Evolutionary conservation across 1,284 basidiomycete genomes (phyloP).

Genomic region (Fomitopsis schrenkii): DNA sequence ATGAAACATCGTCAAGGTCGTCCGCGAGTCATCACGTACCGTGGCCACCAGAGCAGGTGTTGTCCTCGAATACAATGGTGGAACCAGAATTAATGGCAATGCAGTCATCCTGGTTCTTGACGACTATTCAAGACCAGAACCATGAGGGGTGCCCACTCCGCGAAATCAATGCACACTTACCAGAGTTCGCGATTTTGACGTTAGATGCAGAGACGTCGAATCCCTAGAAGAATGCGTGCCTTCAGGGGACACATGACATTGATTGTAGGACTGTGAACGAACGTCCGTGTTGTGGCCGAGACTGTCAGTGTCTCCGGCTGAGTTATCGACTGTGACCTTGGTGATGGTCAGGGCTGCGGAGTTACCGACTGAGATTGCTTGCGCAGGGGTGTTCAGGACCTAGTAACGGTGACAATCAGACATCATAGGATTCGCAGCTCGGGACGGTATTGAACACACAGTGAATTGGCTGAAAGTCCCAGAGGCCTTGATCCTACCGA

Average conservation of each 20-base stretch:
- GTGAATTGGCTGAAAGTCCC: conserved; percentile 35
- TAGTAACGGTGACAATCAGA: neutral
- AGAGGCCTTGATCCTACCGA: conserved; percentile 47
- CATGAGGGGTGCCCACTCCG: neutral
- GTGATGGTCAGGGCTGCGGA: neutral
- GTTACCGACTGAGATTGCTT: conserved; percentile 3
- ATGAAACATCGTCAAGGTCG: neutral
- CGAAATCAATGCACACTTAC: neutral
- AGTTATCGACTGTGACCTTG: conserved; percentile 1
- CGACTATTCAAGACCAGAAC: neutral
- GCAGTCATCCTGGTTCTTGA: conserved; percentile 51
- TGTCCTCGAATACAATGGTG: conserved; percentile 50
- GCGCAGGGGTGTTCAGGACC: neutral
- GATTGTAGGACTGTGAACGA: neutral
- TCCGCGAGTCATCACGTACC: conserved; percentile 24
- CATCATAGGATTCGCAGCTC: neutral
- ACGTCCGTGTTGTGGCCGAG: conserved; percentile 5
- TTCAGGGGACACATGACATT: neutral
- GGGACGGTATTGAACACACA: neutral
- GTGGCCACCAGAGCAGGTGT: conserved; percentile 53
- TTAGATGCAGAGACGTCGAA: conserved; percentile 4
- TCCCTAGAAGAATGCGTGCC: neutral
- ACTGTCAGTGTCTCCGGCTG: neutral
- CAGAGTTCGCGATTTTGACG: neutral
- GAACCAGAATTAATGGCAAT: conserved; percentile 55